Percentiles rank a stretch among this genome's conserved stretches.
Conservation (phyloP, 208 protist genomes). For the Phytomonas francai region DNA sequence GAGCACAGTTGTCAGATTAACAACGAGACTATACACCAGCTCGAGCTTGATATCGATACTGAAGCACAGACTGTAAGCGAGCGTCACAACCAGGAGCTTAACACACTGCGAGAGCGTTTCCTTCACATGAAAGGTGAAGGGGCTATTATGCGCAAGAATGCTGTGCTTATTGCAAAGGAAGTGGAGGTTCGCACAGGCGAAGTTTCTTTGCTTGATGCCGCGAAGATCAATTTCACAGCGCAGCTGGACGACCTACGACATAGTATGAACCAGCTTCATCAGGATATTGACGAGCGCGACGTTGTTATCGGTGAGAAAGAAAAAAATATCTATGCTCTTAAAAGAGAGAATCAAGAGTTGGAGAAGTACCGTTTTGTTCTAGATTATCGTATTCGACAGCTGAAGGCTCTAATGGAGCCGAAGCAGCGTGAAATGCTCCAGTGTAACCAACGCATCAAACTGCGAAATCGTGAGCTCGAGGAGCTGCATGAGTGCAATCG, state of each 20-base stretch:
- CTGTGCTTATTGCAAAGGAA: conserved; percentile 83
- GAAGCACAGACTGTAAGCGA: conserved; percentile 86
- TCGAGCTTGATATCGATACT: conserved; percentile 92
- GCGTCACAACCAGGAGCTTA: conserved; percentile 68
- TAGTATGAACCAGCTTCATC: conserved; percentile 78
- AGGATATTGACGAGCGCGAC: conserved; percentile 93
- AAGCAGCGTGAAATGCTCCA: conserved; percentile 90
- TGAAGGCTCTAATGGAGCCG: conserved; percentile 97
- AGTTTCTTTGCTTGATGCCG: conserved; percentile 59
- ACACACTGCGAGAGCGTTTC: conserved; percentile 68
- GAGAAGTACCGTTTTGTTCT: conserved; percentile 98
- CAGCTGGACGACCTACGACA: conserved; percentile 85
- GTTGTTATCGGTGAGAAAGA: conserved; percentile 94
- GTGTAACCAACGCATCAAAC: conserved; percentile 88
- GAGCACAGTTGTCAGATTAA: conserved; percentile 70
- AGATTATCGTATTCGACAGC: conserved; percentile 96
- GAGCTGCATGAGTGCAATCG: conserved; percentile 86
- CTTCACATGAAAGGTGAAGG: conserved; percentile 93
- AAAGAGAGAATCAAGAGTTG: conserved; percentile 97
- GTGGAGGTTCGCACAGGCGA: conserved; percentile 80
- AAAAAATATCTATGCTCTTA: conserved; percentile 94
- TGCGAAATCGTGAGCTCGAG: conserved; percentile 90
- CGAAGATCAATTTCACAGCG: conserved; percentile 56
- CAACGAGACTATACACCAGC: conserved; percentile 76
- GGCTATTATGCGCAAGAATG: conserved; percentile 92